Evolutionary conservation across 1,284 basidiomycete species (phyloP).

Genomic region (Pulveroboletus sp.): DNA sequence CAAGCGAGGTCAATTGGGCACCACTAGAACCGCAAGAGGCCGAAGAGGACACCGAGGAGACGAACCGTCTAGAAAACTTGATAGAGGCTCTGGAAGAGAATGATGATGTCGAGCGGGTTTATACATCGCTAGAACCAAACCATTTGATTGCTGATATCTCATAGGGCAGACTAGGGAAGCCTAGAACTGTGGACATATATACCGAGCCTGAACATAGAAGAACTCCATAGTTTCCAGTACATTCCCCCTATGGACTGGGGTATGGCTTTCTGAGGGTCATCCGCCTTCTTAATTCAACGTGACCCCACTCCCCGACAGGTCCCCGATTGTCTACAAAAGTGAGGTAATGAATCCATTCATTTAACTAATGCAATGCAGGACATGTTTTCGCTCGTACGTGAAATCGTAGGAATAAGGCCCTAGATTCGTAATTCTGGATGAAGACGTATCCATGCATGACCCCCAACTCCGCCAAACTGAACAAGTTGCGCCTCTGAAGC

Average conservation of each 20-base stretch:
- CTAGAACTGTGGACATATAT: conserved; percentile 1
- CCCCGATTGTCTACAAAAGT: neutral
- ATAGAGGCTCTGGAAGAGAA: conserved; percentile 60
- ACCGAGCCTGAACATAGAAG: neutral
- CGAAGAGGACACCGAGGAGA: conserved; percentile 40
- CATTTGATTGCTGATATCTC: conserved; percentile 27
- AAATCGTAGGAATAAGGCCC: neutral
- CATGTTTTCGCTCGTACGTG: conserved; percentile 9
- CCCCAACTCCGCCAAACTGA: conserved; percentile 36
- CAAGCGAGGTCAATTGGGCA: conserved; percentile 59
- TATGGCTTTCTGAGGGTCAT: conserved; percentile 4
- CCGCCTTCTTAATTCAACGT: neutral
- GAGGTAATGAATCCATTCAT: conserved; percentile 15
- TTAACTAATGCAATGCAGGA: conserved; percentile 11
- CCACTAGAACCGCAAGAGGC: conserved; percentile 46
- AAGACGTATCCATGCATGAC: conserved; percentile 40
- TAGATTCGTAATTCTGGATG: conserved; percentile 31
- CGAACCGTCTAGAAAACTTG: conserved; percentile 46
- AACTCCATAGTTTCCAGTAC: neutral
- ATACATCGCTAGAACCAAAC: conserved; percentile 50
- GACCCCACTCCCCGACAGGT: neutral
- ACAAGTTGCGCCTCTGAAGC: conserved; percentile 37
- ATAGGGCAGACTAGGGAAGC: conserved; percentile 17
- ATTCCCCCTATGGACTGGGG: neutral
- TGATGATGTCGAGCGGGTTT: conserved; percentile 65